These are phyloP conservation scores for Neonectria magnoliae DNA, from an alignment of 2,329 filamentous ascomycete genomes.

Conservation along the genomic window DNA sequence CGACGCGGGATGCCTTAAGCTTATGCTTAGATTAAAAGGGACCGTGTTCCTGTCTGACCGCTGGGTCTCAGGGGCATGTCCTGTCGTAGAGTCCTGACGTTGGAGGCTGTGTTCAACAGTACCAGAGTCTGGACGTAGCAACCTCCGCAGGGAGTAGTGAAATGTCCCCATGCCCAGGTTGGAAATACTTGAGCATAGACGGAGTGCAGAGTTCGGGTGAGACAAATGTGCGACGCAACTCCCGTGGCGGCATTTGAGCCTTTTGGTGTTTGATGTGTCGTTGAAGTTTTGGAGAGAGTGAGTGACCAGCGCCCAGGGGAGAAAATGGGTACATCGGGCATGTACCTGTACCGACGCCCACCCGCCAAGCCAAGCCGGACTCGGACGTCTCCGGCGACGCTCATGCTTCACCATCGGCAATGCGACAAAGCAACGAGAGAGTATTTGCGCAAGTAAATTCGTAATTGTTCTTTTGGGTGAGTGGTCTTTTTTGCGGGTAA, in stretches of 20 bases:
- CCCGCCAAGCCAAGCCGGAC: conserved; percentile 9
- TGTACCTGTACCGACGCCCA: conserved; percentile 14
- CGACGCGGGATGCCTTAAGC: too few relatives aligned
- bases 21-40: too few relatives aligned
- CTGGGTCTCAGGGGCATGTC: too few relatives aligned
- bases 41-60: too few relatives aligned
- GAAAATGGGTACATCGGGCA: conserved; percentile 6
- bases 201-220: background rate
- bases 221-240: conserved; percentile 4
- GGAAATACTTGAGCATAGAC: background rate
- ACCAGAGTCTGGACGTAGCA: too few relatives aligned
- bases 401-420: conserved; percentile 4
- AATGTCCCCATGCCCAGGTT: background rate
- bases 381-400: conserved; percentile 8
- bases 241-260: background rate
- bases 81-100: too few relatives aligned
- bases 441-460: conserved; percentile 7
- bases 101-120: too few relatives aligned
- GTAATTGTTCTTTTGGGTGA: background rate
- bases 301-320: background rate
- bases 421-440: conserved; percentile 11
- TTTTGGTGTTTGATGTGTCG: background rate
- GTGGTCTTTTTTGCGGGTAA: too few relatives aligned
- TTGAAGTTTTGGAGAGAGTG: background rate
- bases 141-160: background rate